Evolutionary conservation across 1,284 basidiomycete genomes (phyloP).

Genomic region (Phaffia rhodozyma): DNA sequence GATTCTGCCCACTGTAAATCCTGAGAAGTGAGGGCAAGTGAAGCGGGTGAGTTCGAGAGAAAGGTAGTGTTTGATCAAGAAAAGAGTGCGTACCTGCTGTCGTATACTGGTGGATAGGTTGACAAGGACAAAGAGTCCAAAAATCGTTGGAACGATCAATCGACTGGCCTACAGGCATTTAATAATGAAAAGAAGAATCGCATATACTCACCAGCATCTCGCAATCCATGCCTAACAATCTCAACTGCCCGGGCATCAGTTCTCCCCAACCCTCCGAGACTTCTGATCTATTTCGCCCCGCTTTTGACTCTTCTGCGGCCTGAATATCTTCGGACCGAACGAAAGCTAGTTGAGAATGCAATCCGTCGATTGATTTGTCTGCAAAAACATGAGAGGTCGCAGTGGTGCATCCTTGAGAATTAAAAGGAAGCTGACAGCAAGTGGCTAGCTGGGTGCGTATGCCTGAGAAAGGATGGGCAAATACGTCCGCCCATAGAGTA

Average conservation of each 20-base stretch:
- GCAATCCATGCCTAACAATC: slow-evolving; percentile 64
- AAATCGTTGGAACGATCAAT: no score
- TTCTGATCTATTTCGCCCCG: slow-evolving; percentile 10
- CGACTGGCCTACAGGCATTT: no score
- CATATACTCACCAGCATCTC: slow-evolving; percentile 59
- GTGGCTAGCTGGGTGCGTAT: slow-evolving; percentile 30
- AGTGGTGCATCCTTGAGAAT: slow-evolving; percentile 25
- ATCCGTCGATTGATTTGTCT: slow-evolving; percentile 51
- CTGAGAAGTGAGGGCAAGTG: no score
- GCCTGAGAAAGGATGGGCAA: slow-evolving; percentile 28
- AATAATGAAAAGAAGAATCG: not conserved
- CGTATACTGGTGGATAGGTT: no score
- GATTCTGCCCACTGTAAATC: no score
- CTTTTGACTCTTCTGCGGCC: not conserved
- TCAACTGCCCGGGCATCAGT: no score
- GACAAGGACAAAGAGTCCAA: no score
- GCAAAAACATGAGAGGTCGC: slow-evolving; percentile 58
- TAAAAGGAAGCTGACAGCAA: slow-evolving; percentile 24
- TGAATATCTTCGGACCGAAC: slow-evolving; percentile 40
- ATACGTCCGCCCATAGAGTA: no score
- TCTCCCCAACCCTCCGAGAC: slow-evolving; percentile 42
- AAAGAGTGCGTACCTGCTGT: no score
- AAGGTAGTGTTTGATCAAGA: no score
- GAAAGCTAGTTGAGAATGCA: slow-evolving; percentile 66
- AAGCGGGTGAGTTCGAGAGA: no score